These are phyloP conservation scores for Colletotrichum sansevieriae DNA, from an alignment of 2,329 filamentous ascomycete genomes.

Conservation along the genomic window DNA sequence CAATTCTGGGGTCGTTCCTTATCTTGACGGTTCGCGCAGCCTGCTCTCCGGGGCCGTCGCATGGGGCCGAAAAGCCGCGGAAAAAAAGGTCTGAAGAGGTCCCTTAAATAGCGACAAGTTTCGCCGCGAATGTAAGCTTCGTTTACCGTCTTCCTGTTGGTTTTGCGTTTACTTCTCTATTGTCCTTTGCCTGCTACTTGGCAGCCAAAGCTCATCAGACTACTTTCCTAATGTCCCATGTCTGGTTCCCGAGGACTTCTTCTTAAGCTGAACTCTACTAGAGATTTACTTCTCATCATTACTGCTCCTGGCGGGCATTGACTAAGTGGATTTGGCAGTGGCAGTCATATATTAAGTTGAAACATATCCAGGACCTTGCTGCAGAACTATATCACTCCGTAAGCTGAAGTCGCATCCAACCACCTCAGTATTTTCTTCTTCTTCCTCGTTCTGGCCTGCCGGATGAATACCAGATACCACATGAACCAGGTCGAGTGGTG, in stretches of 20 bases:
- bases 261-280: no score
- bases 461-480: neutral
- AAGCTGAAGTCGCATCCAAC: no score
- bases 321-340: no score
- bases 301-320: no score
- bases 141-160: neutral
- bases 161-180: neutral
- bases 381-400: no score
- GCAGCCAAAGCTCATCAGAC: neutral
- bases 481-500: neutral
- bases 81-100: neutral
- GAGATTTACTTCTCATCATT: no score
- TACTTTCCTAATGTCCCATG: neutral
- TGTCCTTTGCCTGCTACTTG: neutral
- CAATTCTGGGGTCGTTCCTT: neutral
- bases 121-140: neutral
- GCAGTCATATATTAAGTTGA: no score
- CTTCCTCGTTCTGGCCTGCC: neutral
- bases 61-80: slow-evolving; percentile 1
- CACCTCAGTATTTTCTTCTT: no score
- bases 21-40: slow-evolving; percentile 8
- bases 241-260: neutral
- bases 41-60: neutral
- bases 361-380: no score
- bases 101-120: slow-evolving; percentile 2